Evolutionary conservation across 2,329 filamentous ascomycete genomes (phyloP).

Genomic region (Lecanosticta acicola): DNA sequence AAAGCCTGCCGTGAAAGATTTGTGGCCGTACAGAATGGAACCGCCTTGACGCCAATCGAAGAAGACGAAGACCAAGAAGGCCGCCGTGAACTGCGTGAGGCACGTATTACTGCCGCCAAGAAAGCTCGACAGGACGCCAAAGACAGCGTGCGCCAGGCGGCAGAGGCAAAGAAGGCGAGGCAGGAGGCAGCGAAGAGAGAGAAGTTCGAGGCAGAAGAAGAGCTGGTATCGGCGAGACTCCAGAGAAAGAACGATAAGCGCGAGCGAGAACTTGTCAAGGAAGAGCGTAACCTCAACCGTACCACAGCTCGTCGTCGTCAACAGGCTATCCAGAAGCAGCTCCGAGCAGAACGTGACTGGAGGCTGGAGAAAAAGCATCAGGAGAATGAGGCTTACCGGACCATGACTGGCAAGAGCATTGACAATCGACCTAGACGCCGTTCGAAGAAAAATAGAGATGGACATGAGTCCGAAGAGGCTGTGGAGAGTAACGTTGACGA

Average conservation of each 20-base stretch:
- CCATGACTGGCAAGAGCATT: slow-evolving; percentile 17
- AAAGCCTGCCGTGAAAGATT: slow-evolving; percentile 44
- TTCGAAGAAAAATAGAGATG: slow-evolving; percentile 9
- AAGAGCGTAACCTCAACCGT: slow-evolving; percentile 13
- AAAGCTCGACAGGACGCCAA: slow-evolving; percentile 15
- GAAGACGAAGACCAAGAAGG: slow-evolving; percentile 37
- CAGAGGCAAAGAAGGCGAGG: slow-evolving; percentile 18
- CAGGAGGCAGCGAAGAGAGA: slow-evolving; percentile 14
- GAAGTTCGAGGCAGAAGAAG: slow-evolving; percentile 10
- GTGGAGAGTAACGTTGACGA: slow-evolving; percentile 13
- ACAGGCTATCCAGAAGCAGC: slow-evolving; percentile 5
- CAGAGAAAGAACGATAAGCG: slow-evolving; percentile 3
- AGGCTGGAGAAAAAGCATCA: slow-evolving; percentile 12
- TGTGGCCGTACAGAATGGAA: slow-evolving; percentile 38
- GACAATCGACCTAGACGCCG: slow-evolving; percentile 5
- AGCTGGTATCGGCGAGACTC: not conserved
- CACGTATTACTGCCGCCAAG: slow-evolving; percentile 26
- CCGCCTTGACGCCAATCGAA: slow-evolving; percentile 42
- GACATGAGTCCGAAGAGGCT: slow-evolving; percentile 8
- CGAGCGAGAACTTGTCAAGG: slow-evolving; percentile 13
- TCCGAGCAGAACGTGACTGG: slow-evolving; percentile 20
- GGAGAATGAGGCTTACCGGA: slow-evolving; percentile 18
- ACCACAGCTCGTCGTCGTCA: slow-evolving; percentile 7
- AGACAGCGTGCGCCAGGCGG: not conserved
- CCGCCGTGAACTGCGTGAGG: slow-evolving; percentile 32